These are phyloP conservation scores for Polychaeton citri DNA, from an alignment of 2,329 filamentous ascomycete genomes.

Conservation along the genomic window DNA sequence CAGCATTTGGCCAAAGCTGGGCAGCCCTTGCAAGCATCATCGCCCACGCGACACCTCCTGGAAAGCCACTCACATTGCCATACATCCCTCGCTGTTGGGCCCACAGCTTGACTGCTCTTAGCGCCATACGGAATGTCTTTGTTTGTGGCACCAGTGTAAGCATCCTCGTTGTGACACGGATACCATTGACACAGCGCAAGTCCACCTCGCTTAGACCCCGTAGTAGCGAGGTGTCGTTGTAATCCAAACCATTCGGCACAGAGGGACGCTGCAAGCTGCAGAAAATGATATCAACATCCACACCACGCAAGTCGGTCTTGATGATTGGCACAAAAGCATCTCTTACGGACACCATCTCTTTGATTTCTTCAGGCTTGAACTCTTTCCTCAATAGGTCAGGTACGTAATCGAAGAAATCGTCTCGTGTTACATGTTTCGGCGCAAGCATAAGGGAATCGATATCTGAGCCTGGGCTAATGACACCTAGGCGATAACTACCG, in stretches of 20 bases:
- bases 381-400: constrained; percentile 66
- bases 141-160: constrained; percentile 76
- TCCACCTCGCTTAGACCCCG: constrained; percentile 78
- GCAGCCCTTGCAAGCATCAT: constrained; percentile 95
- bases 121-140: constrained; percentile 75
- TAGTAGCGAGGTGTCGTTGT: constrained; percentile 74
- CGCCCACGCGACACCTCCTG: constrained; percentile 93
- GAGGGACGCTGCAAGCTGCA: constrained; percentile 28
- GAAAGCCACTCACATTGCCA: constrained; percentile 91
- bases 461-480: constrained; percentile 90
- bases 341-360: constrained; percentile 70
- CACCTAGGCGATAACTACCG: constrained; percentile 86
- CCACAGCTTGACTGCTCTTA: constrained; percentile 93
- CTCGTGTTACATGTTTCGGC: constrained; percentile 74
- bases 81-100: constrained; percentile 86
- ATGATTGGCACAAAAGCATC: constrained; percentile 95
- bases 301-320: constrained; percentile 81
- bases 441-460: constrained; percentile 92
- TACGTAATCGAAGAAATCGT: constrained; percentile 87
- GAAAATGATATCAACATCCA: constrained; percentile 85
- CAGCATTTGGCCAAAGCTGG: constrained; percentile 88
- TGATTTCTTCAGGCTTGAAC: constrained; percentile 65
- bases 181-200: constrained; percentile 82
- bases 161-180: constrained; percentile 87
- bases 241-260: constrained; percentile 46